A percentile compares a stretch with the other conserved stretches of the same genome.
Evolutionary conservation across 164 flowering plant genomes (phyloP).

Genomic region (Umbilicus rupestris): DNA sequence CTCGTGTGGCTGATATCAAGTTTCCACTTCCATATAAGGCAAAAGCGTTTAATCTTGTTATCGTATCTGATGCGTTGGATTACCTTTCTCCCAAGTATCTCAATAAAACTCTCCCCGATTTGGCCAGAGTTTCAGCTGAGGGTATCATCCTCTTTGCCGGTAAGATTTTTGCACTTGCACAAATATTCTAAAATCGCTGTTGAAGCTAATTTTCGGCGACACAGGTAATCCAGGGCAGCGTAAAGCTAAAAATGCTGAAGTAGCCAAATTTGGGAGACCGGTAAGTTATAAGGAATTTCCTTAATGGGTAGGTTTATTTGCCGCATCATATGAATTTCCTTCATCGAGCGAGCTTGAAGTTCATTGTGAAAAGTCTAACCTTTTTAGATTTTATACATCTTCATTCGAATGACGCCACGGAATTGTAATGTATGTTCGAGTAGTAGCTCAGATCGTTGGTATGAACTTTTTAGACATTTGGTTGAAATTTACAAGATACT

Average conservation of each 20-base stretch:
- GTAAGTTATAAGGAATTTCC: slow-evolving; percentile 29
- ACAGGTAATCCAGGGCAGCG: slow-evolving; percentile 35
- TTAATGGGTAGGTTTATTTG: slow-evolving; percentile 8
- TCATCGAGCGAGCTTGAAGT: no score
- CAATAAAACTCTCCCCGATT: slow-evolving; percentile 16
- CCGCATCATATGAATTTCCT: no score
- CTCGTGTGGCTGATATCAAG: slow-evolving; percentile 22
- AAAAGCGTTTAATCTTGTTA: slow-evolving; percentile 7
- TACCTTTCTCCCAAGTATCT: slow-evolving; percentile 62
- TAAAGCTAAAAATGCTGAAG: slow-evolving; percentile 50
- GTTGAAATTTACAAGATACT: not conserved
- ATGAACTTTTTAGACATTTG: no score
- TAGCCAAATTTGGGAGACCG: slow-evolving; percentile 58
- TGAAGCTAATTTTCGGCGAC: not conserved
- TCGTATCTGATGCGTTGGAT: slow-evolving; percentile 41
- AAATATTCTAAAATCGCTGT: not conserved
- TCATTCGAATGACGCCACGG: no score
- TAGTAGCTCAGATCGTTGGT: no score
- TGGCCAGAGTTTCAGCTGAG: slow-evolving; percentile 45
- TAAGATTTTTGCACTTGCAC: not conserved
- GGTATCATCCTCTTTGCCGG: slow-evolving; percentile 14
- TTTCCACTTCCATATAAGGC: slow-evolving; percentile 9
- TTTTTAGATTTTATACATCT: no score
- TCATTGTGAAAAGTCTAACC: no score
- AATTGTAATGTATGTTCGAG: no score